phyloP scores from a whole-genome alignment of 495 filamentous ascomycete genomes.

The Tuber magnatum region DNA sequence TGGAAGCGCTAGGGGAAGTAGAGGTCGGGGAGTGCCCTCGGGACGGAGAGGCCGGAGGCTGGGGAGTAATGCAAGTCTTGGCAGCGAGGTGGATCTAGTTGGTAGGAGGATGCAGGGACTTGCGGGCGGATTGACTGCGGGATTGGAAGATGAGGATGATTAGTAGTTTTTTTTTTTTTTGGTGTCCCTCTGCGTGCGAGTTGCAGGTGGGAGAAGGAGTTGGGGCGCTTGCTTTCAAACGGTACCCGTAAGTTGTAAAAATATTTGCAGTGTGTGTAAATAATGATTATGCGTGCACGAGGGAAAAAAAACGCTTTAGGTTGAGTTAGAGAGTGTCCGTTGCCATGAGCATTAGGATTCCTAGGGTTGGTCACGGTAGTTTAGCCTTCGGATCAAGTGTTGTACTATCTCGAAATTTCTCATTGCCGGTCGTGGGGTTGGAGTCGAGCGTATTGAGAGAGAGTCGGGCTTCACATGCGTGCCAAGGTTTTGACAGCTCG shows the following conservation, averaged over 20 bases:
- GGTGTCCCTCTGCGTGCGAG: not conserved
- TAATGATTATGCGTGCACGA: not conserved
- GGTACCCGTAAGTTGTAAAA: not conserved
- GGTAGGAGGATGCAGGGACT: slow-evolving; percentile 79
- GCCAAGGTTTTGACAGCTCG: not conserved
- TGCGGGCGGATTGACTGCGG: slow-evolving; percentile 67
- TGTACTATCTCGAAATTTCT: not conserved
- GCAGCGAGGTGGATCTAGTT: slow-evolving; percentile 76
- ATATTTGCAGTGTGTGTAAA: not conserved
- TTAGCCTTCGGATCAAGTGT: not conserved
- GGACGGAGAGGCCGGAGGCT: slow-evolving; percentile 42
- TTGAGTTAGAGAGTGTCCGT: not conserved
- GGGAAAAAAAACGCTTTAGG: not conserved
- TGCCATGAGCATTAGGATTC: not conserved
- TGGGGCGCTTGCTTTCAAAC: not conserved
- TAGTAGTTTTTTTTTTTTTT: slow-evolving; percentile 22
- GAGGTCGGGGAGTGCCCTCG: slow-evolving; percentile 30
- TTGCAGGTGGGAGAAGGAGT: slow-evolving; percentile 6
- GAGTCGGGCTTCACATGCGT: not conserved
- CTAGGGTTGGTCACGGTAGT: not conserved
- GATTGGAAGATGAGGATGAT: slow-evolving; percentile 45
- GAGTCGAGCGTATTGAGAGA: not conserved
- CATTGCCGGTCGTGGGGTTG: not conserved
- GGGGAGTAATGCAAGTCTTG: slow-evolving; percentile 62
- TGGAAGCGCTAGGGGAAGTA: slow-evolving; percentile 36